Base-by-base conservation (phyloP, 2,329 filamentous ascomycete species). In the Penicillium crustosum region DNA sequence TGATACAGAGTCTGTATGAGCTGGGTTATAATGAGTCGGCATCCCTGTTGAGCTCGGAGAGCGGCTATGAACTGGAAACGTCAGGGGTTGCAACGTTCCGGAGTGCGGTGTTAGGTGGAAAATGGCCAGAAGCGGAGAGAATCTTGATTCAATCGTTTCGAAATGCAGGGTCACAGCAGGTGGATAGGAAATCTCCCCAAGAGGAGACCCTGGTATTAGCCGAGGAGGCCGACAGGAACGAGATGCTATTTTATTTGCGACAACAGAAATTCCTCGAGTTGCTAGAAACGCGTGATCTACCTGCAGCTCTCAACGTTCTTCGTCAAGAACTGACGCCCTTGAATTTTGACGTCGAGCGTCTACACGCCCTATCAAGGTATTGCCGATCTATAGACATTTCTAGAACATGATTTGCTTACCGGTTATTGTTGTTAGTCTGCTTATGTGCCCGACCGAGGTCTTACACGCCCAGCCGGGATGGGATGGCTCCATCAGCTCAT, bases 211-310 rank as follows among this genome's bases (percentile, higher is more conserved):
- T 99, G 54, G 84, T 91, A 17, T 81, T 97, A 53, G 85, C 88
- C 17, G 85, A 90, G 43, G 88, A 86, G 25, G 89, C 91, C 7
- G 89, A 96, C 67, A 83, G 83, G 57, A 86, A 88, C 64, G 82
- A 89, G 52, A 93, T 99, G 89, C 83, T 88, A 47, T 97, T 97
- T 73, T 88, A 87, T 80, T 81, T 99, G 68, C 85, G 93, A 62
- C 90, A 96, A 71, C 94, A 99, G 73, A 97, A 97, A 74, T 99
- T 93, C 68, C 80, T 99, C 31, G 94, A 99, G 77, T 79, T 96
- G 9, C 78, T 99, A 43, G 93, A 97, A 73, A 80, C 82, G 67
- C 82, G 86, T 64, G 87, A 97, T 66, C 84, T 90, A 9, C 82
- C 82, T 15, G 82, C 83, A 51, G 94, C 93, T 8, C 80, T 99